Evolutionary conservation across 768 basidiomycete genomes (phyloP), one percentile per base, ranked within the genome.

Genomic region (Naganishia friedmannii): DNA sequence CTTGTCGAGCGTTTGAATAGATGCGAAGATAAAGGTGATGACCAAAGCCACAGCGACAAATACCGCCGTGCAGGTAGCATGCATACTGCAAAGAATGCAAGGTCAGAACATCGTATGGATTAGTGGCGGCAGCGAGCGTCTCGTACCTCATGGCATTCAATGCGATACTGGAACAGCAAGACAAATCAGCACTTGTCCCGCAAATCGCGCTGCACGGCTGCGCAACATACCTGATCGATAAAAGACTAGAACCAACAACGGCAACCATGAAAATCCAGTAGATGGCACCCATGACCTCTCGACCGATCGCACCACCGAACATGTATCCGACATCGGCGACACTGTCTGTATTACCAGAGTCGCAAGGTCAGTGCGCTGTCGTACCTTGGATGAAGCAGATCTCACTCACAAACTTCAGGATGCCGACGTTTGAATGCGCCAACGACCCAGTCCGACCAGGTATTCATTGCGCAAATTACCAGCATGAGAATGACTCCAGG

Each of bases 31-130:
- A 56, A 70, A 70, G 60, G 70, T 70, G 34, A 76, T 60, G 72
- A 80, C 60, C 8, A 76, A 73, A n/a, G 73, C 76, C 53, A 82
- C 77, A 0, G 74, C 78, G 15, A 78, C 79, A 28, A 77, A 83
- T 28, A 78, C 79, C 42, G 79, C 79, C 1, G 81, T 81, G 70
- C 82, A 83, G 2, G 79, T 77, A 6, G 74, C 79, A 71, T 82
- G 79, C 19, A 70, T 65, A 15, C 78, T 76, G 23, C 32, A 81
- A 73, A 51, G 79, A 74, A 74, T 81, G 81, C 54, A 79, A 73
- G 3, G 82, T 77, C 70, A 80, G 77, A 1, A 80, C 78, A 13
- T 31, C 5, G 3, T 28, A 17, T 13, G 12, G 29, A 32, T 9
- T 31, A 15, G 34, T 37, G 39, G 31, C 4, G 4, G 8, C 34